These are phyloP conservation scores for Arthrobotrys pseudoclavata DNA, from an alignment of 2,329 filamentous ascomycete species.

Conservation along the genomic window DNA sequence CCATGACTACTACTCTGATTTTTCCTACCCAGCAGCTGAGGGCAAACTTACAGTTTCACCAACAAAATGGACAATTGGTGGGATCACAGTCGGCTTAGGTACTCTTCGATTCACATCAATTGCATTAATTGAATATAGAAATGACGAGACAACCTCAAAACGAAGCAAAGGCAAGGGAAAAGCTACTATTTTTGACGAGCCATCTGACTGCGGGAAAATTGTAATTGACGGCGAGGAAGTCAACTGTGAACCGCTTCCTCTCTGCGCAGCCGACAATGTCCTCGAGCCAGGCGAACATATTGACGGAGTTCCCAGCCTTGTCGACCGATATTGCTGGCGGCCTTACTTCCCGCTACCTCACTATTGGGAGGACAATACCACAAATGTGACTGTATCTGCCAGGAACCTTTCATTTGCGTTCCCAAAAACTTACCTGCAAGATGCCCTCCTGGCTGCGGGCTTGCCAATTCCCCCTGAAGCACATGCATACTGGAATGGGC, in stretches of 20 bases:
- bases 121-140: constrained; percentile 47
- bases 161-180: constrained; percentile 52
- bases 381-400: constrained; percentile 42
- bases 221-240: constrained; percentile 48
- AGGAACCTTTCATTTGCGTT: constrained; percentile 56
- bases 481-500: constrained; percentile 54
- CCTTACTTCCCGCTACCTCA: constrained; percentile 54
- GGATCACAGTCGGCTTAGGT: constrained; percentile 51
- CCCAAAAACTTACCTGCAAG: constrained; percentile 53
- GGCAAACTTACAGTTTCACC: constrained; percentile 34
- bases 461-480: constrained; percentile 51
- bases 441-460: constrained; percentile 41
- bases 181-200: constrained; percentile 17
- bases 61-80: constrained; percentile 48
- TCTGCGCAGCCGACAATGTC: constrained; percentile 33
- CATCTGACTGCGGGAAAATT: not conserved
- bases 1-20: constrained; percentile 53
- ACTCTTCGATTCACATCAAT: constrained; percentile 55
- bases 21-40: constrained; percentile 43
- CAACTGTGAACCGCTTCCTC: constrained; percentile 42
- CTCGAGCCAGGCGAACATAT: constrained; percentile 38
- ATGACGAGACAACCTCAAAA: constrained; percentile 43
- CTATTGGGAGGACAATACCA: constrained; percentile 47
- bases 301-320: constrained; percentile 48
- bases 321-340: constrained; percentile 57